Percentiles rank a stretch among this genome's conserved stretches.
phyloP scores from a whole-genome alignment of 1,139 yeast species.

The Barnettozyma hawaiiensis region DNA sequence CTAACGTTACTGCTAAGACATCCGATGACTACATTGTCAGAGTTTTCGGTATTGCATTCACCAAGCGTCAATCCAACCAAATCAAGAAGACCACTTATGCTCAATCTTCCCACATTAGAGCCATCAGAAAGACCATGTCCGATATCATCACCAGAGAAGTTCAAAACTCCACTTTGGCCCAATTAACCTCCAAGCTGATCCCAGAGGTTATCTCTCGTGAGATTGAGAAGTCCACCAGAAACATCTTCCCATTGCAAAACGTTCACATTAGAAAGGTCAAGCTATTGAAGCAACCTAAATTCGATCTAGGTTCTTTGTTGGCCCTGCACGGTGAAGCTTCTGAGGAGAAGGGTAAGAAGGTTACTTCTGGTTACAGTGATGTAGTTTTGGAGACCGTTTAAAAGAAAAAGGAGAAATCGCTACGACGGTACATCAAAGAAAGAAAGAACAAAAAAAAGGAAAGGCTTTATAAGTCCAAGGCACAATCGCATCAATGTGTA shows the following conservation, averaged over 20 bases:
- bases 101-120: conserved; percentile 85
- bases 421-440: too few relatives aligned
- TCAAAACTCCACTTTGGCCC: conserved; percentile 77
- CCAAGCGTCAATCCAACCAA: conserved; percentile 86
- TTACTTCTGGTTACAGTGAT: conserved; percentile 81
- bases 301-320: conserved; percentile 82
- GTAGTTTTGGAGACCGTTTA: conserved; percentile 83
- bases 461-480: conserved; percentile 4
- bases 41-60: conserved; percentile 87
- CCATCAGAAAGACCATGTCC: conserved; percentile 76
- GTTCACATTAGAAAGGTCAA: conserved; percentile 90
- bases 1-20: conserved; percentile 88
- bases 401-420: too few relatives aligned
- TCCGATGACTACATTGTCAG: conserved; percentile 86
- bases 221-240: conserved; percentile 79
- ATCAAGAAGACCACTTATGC: conserved; percentile 89
- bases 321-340: conserved; percentile 89
- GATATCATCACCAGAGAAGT: conserved; percentile 87
- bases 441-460: conserved; percentile 3
- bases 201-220: conserved; percentile 92
- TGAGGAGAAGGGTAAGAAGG: conserved; percentile 90
- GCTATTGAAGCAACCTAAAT: conserved; percentile 87
- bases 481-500: conserved; percentile 6
- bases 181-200: conserved; percentile 80
- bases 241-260: conserved; percentile 85